Conservation (phyloP, 2,329 filamentous ascomycete species). For the Macrophomina tecta region DNA sequence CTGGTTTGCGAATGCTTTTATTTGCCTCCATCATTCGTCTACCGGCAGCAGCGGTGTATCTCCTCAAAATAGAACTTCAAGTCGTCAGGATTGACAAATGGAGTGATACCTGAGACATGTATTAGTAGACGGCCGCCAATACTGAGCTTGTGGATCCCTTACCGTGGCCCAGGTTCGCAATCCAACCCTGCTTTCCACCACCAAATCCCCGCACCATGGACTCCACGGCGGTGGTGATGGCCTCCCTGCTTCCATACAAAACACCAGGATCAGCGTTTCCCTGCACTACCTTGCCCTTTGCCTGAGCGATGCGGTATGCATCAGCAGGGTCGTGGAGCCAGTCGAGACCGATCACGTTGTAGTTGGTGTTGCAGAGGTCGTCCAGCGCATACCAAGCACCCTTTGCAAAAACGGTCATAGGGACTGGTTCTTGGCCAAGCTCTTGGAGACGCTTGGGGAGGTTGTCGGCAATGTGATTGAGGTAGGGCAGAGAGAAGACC, state of each 20-base stretch:
- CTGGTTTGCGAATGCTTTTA: no score
- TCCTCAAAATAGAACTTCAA: constrained; percentile 94
- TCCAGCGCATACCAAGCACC: constrained; percentile 96
- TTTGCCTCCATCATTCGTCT: constrained; percentile 2
- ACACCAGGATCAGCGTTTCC: constrained; percentile 96
- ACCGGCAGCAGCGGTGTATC: constrained; percentile 63
- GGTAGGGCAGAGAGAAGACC: constrained; percentile 83
- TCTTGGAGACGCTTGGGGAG: constrained; percentile 77
- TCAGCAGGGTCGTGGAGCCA: constrained; percentile 91
- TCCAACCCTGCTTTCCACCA: constrained; percentile 89
- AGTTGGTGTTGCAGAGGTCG: constrained; percentile 83
- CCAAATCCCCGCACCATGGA: constrained; percentile 87
- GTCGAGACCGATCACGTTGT: constrained; percentile 92
- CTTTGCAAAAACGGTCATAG: constrained; percentile 98
- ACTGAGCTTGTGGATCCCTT: constrained; percentile 41
- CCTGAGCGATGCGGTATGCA: constrained; percentile 75
- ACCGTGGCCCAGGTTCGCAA: constrained; percentile 96
- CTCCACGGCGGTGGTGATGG: constrained; percentile 82
- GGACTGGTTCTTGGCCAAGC: constrained; percentile 78
- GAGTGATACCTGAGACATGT: constrained; percentile 75
- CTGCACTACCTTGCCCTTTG: constrained; percentile 80
- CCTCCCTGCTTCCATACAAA: constrained; percentile 80
- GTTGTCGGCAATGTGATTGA: constrained; percentile 81
- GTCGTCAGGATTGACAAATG: constrained; percentile 91
- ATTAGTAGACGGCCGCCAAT: background rate